Base-by-base conservation (phyloP, 306 rosid species). In the Pterocarpus macrocarpus region DNA sequence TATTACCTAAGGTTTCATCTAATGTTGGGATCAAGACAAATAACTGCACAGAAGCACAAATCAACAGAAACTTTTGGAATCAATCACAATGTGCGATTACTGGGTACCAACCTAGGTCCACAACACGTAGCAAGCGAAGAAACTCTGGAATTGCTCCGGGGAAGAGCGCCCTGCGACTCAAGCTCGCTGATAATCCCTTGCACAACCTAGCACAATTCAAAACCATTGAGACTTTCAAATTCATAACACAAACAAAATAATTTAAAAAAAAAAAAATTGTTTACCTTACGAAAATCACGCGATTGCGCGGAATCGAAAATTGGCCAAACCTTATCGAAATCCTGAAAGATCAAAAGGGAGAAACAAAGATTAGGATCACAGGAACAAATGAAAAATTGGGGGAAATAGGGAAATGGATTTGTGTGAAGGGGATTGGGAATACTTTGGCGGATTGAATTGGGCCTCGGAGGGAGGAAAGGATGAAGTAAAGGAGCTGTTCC, bases 281-380 rank as follows among this genome's bases (percentile, higher is more conserved):
- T 33, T 85, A 93, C 99, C 99, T 93, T 93, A 1, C 99, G 94
- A 81, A 96, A 96, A 86, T 93, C 99, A 55, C 99, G 91, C 8
- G 97, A 90, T 86, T 96, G 99, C 13, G 94, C 96, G 4, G 99
- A 92, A 90, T 96, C 99, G 52, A 93, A 95, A 79, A 95, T 95
- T 33, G 99, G 98, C 99, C 99, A 95, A 39, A 95, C 98, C 94
- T 93, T 96, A 52, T 96, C 99, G 68, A 96, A 96, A 92, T 96
- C 99, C 99, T 96, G 83, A 12, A 80, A 85, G 90, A 89, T 87
- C 80, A 41, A 79, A 5, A 52, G 4, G 17, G 63, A 39, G 4
- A 30, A n/a, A 35, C 34, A 66, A 44, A 28, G 58, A 62, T 13
- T 16, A 73, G 16, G 87, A 84, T 79, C 84, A 66, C 2, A 8